A percentile compares a stretch with the other conserved stretches of the same genome.
These are phyloP conservation scores for Plasmodium reichenowi DNA, from an alignment of 169 alveolate species.

Conservation along the genomic window DNA sequence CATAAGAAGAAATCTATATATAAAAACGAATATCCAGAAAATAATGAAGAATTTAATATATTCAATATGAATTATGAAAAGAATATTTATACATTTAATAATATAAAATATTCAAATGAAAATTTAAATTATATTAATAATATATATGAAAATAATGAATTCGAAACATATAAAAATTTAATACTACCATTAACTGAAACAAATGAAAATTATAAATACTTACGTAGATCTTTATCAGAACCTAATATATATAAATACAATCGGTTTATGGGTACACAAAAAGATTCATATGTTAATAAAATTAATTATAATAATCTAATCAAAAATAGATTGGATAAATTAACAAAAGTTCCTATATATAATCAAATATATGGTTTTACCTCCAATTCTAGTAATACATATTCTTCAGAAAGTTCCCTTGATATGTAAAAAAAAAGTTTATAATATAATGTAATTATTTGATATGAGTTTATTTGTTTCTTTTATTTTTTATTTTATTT, in stretches of 20 bases:
- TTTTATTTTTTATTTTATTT: too few relatives aligned
- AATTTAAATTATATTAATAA: neutral
- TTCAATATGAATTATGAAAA: conserved; percentile 6
- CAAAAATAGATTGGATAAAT: conserved; percentile 35
- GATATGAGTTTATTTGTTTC: neutral
- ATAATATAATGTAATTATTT: neutral
- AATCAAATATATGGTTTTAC: conserved; percentile 61
- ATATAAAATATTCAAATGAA: neutral
- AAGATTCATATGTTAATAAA: conserved; percentile 9
- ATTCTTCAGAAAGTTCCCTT: conserved; percentile 32
- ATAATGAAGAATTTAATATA: conserved; percentile 14
- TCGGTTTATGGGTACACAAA: conserved; percentile 13
- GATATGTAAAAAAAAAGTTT: neutral
- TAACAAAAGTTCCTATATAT: conserved; percentile 38
- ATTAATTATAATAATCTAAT: conserved; percentile 47
- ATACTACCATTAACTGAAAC: conserved; percentile 59
- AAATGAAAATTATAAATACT: conserved; percentile 36
- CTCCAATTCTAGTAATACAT: conserved; percentile 24
- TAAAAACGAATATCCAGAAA: neutral
- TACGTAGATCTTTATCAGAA: conserved; percentile 73
- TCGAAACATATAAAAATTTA: conserved; percentile 21
- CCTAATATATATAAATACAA: conserved; percentile 55
- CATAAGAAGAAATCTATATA: too few relatives aligned
- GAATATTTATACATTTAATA: conserved; percentile 1
- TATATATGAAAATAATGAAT: neutral